phyloP scores from a whole-genome alignment of 352 stramenopile genomes.

The Globisporangium takayamanum region DNA sequence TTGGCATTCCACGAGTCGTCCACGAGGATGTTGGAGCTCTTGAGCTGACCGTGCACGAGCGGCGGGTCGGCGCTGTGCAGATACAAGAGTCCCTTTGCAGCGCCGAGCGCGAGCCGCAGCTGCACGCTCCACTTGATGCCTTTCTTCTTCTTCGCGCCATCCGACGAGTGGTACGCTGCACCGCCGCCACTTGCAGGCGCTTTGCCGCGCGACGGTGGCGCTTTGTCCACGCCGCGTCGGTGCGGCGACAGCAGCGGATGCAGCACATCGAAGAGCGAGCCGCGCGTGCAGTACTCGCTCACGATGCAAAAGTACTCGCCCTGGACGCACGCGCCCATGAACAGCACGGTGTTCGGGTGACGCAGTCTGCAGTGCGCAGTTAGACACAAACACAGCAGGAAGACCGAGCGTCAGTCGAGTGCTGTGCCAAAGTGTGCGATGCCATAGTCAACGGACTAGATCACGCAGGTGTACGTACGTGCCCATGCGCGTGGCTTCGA shows the following conservation, averaged over 20 bases:
- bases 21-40: conserved; percentile 86
- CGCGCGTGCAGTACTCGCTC: conserved; percentile 92
- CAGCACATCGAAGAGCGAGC: conserved; percentile 95
- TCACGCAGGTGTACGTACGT: conserved; percentile 14
- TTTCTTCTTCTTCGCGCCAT: conserved; percentile 38
- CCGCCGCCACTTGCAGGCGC: conserved; percentile 3
- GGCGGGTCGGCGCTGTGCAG: conserved; percentile 80
- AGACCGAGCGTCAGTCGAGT: neutral
- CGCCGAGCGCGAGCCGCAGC: conserved; percentile 74
- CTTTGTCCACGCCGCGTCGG: conserved; percentile 8
- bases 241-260: conserved; percentile 38
- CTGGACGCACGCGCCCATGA: conserved; percentile 96
- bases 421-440: too few relatives aligned
- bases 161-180: conserved; percentile 15
- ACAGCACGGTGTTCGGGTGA: conserved; percentile 98
- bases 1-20: conserved; percentile 89
- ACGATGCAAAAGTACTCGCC: conserved; percentile 96
- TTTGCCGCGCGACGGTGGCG: conserved; percentile 12
- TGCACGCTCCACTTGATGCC: conserved; percentile 77
- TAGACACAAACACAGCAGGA: neutral
- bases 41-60: conserved; percentile 82
- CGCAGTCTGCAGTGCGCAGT: conserved; percentile 54
- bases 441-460: neutral
- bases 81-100: conserved; percentile 73
- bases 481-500: conserved; percentile 79